Percentiles rank a stretch among this genome's conserved stretches.
These are phyloP conservation scores for Phytopythium kandeliae DNA, from an alignment of 352 stramenopile species.

Conservation along the genomic window DNA sequence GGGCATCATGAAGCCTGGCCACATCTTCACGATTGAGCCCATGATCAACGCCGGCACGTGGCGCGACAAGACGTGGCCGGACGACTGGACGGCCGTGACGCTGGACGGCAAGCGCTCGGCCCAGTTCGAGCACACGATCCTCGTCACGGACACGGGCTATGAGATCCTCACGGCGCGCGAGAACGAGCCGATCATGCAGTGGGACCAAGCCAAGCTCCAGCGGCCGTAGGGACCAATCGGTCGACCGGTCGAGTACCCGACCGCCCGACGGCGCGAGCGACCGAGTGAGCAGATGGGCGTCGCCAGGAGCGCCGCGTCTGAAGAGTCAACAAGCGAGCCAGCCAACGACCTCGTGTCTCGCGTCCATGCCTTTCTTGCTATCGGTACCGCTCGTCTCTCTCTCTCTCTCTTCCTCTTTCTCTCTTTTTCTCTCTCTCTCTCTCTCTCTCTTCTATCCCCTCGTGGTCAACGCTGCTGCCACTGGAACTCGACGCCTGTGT, in stretches of 20 bases:
- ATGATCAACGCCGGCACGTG: conserved; percentile 96
- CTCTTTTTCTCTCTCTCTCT: too few species aligned
- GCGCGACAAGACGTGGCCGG: conserved; percentile 90
- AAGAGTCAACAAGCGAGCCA: too few species aligned
- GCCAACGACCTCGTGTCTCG: too few species aligned
- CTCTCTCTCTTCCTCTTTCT: too few species aligned
- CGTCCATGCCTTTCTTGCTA: too few species aligned
- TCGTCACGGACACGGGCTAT: conserved; percentile 94
- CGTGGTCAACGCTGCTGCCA: not conserved
- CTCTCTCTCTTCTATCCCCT: too few species aligned
- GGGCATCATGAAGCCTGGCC: conserved; percentile 82
- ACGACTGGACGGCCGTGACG: conserved; percentile 97
- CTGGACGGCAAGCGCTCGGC: conserved; percentile 92
- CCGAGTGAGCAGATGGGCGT: too few species aligned
- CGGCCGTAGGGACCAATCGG: conserved; percentile 25
- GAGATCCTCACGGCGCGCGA: conserved; percentile 93
- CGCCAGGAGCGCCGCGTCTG: too few species aligned
- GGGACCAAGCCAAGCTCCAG: conserved; percentile 67
- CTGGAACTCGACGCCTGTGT: not conserved
- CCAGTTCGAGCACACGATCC: conserved; percentile 96
- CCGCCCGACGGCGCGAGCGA: too few species aligned
- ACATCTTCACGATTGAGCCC: conserved; percentile 98
- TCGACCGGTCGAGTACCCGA: not conserved
- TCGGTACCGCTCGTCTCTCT: too few species aligned
- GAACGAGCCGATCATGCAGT: conserved; percentile 73